Conservation (phyloP, 148 eudicot genomes). For the Rhododendron vialii region DNA sequence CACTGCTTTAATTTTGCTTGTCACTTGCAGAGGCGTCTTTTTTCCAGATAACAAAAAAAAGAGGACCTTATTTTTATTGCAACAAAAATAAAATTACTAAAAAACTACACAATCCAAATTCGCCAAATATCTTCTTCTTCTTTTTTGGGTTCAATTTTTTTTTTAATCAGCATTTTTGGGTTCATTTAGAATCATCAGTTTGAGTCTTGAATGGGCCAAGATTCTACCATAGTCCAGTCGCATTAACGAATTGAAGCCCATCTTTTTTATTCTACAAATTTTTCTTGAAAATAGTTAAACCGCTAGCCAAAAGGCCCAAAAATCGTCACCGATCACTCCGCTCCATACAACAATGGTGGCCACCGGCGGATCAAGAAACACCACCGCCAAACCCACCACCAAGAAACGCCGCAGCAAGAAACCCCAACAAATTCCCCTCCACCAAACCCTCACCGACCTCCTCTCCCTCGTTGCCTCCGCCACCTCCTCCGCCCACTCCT, state of each 20-base stretch:
- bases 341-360: constrained; percentile 9
- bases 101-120: background rate
- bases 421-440: background rate
- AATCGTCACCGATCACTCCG: background rate
- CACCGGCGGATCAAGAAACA: constrained; percentile 14
- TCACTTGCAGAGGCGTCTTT: too few species aligned
- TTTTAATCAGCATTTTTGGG: too few species aligned
- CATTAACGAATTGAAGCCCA: background rate
- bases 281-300: background rate
- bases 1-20: too few species aligned
- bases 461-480: constrained; percentile 43
- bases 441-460: constrained; percentile 19
- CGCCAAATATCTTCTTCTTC: too few species aligned
- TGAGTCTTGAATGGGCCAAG: background rate
- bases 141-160: too few species aligned
- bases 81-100: too few species aligned
- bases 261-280: background rate
- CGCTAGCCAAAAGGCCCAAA: background rate
- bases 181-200: background rate
- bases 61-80: background rate
- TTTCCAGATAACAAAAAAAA: background rate
- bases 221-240: background rate
- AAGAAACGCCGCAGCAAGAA: constrained; percentile 4
- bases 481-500: constrained; percentile 50
- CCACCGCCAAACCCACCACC: constrained; percentile 2